Base-by-base conservation (phyloP, 345 rosid genomes). In the Citrus hindsii region DNA sequence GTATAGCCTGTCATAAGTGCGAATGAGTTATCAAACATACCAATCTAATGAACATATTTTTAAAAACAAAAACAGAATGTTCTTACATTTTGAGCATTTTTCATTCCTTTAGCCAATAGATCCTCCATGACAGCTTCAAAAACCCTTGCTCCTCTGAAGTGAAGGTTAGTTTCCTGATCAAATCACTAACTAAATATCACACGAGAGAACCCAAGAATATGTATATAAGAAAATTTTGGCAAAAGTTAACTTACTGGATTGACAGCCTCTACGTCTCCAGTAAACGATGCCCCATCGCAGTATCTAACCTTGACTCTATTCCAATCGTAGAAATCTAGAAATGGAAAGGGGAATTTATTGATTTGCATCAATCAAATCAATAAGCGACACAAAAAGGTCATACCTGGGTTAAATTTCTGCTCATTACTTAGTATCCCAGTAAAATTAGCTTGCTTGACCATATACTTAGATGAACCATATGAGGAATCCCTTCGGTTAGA, bases 71-170 rank as follows among this genome's bases (percentile, higher is more conserved):
- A 1, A 40, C 84, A 77, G 10, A 46, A 46, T 13, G 16, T 13
- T 46, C 51, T 46, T 81, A 92, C 99, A 79, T 93, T 89, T 83
- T 91, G 84, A 28, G 99, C 99, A 67, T 83, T 86, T 82, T 60
- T 89, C 99, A 95, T 90, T 84, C 99, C 98, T 86, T 89, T 90
- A 35, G 88, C 87, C 67, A 93, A 66, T n/a, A 95, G 76, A 64
- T 93, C 97, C 80, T 95, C 88, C 71, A 95, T 79, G 83, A 93
- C 88, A 2, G 94, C 98, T 81, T 84, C 75, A 89, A 90, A 95
- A 80, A 86, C 82, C 84, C 97, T 91, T 73, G 89, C 94, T 85
- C 99, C 99, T 92, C 99, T 88, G 86, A 90, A 92, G 94, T 95
- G 91, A 83, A 95, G 98, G 1, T 92, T 92, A 80, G 93, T 92